phyloP scores from a whole-genome alignment of 2,329 filamentous ascomycete genomes.

The Sclerotinia glacialis region DNA sequence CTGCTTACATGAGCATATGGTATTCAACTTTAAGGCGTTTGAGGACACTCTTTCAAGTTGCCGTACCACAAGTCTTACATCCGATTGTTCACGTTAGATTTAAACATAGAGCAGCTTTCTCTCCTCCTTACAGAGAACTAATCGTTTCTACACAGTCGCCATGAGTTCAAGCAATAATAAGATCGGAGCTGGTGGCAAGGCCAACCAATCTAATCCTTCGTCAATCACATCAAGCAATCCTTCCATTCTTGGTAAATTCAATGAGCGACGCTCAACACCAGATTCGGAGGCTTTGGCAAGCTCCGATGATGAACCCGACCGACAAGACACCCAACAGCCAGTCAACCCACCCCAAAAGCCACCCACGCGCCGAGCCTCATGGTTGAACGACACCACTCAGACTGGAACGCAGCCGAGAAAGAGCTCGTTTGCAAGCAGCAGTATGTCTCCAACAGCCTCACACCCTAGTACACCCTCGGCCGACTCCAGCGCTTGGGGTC shows the following conservation, averaged over 20 bases:
- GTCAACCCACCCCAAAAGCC: slow-evolving; percentile 53
- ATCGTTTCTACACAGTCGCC: slow-evolving; percentile 9
- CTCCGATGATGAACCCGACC: slow-evolving; percentile 86
- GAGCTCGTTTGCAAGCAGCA: slow-evolving; percentile 70
- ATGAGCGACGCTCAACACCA: slow-evolving; percentile 79
- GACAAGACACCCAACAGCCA: slow-evolving; percentile 51
- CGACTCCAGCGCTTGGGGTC: slow-evolving; percentile 59
- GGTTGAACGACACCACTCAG: slow-evolving; percentile 79
- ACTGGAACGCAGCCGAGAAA: slow-evolving; percentile 62
- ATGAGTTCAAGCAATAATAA: slow-evolving; percentile 33
- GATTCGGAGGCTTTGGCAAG: slow-evolving; percentile 93
- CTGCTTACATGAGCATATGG: background rate
- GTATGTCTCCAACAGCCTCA: slow-evolving; percentile 75
- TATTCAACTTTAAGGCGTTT: background rate
- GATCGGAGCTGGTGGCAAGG: slow-evolving; percentile 41
- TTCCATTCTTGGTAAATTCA: slow-evolving; percentile 70
- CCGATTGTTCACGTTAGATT: background rate
- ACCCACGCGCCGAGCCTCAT: slow-evolving; percentile 69
- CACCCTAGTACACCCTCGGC: slow-evolving; percentile 76
- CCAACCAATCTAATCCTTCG: slow-evolving; percentile 45
- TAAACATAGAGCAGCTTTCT: background rate
- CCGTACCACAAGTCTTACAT: background rate
- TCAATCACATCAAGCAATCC: slow-evolving; percentile 59
- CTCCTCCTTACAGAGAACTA: background rate
- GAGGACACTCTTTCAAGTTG: background rate